Conservation (phyloP, 164 flowering plant species). For the Magnolia officinalis region DNA sequence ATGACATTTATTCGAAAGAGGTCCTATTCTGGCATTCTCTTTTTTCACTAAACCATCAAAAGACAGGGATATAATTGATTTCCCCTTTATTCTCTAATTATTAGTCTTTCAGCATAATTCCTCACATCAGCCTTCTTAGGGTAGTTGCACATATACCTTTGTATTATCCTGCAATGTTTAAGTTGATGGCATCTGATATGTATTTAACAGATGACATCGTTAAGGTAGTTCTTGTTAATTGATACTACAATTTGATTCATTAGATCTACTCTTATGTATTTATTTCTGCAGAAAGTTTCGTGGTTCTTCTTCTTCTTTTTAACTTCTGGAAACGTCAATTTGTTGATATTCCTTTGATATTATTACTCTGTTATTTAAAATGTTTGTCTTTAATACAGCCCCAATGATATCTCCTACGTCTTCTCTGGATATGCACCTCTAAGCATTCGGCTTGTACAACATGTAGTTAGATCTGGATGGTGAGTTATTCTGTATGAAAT, state of each 20-base stretch:
- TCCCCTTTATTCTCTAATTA: no score
- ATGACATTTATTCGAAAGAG: no score
- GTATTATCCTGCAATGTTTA: no score
- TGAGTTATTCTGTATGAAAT: constrained; percentile 35
- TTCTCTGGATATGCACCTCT: constrained; percentile 99
- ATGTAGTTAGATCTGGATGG: constrained; percentile 97
- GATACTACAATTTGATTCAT: background rate
- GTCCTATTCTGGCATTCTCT: no score
- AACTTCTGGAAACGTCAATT: background rate
- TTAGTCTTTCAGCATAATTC: background rate
- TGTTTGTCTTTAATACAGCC: constrained; percentile 44
- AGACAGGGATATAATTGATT: background rate
- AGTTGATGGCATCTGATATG: no score
- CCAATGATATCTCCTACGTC: constrained; percentile 84
- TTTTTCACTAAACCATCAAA: background rate
- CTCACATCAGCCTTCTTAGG: no score
- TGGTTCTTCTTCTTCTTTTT: background rate
- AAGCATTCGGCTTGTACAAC: constrained; percentile 90
- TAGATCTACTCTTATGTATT: no score
- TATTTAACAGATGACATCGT: no score
- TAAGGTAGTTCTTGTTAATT: background rate
- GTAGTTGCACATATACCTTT: no score
- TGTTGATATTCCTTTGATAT: background rate
- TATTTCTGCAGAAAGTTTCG: no score
- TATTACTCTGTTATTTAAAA: background rate